These are phyloP conservation scores for Wallacemonas sp. DNA, from an alignment of 208 protist species.

Conservation along the genomic window DNA sequence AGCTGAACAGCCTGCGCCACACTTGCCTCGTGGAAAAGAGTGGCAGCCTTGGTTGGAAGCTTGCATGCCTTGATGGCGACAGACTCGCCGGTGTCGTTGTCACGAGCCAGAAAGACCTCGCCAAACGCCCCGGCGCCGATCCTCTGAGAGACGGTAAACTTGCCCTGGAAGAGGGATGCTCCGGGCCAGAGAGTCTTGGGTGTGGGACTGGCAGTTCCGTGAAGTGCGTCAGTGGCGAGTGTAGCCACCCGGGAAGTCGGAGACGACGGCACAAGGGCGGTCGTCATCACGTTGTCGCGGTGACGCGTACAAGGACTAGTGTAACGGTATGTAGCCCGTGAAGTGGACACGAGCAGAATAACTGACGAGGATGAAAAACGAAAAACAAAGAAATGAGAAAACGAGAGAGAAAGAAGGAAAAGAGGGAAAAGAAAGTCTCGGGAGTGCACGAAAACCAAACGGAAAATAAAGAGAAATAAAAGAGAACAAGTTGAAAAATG, in stretches of 20 bases:
- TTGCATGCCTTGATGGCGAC: constrained; percentile 84
- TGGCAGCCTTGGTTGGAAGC: constrained; percentile 88
- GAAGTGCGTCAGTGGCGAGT: not conserved
- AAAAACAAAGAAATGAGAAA: not conserved
- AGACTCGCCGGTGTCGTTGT: constrained; percentile 57
- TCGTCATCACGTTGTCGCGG: not conserved
- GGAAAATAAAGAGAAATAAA: not conserved
- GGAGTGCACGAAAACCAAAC: not conserved
- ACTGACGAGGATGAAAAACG: not conserved
- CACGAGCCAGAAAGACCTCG: constrained; percentile 94
- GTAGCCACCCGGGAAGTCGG: not conserved
- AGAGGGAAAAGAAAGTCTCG: not conserved
- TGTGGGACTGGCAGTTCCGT: not conserved
- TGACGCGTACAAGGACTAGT: not conserved
- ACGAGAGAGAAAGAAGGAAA: not conserved
- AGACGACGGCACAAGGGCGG: not conserved
- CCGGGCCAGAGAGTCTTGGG: not conserved
- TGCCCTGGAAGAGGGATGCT: constrained; percentile 61
- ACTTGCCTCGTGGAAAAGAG: constrained; percentile 98
- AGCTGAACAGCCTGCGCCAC: constrained; percentile 90
- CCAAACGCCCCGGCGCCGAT: constrained; percentile 98
- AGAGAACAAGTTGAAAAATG: constrained; percentile 1
- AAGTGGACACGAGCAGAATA: too few species aligned
- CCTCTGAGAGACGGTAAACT: constrained; percentile 56
- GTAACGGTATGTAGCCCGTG: not conserved